phyloP scores from a whole-genome alignment of 1,139 yeast species.

The Diutina ranongensis region DNA sequence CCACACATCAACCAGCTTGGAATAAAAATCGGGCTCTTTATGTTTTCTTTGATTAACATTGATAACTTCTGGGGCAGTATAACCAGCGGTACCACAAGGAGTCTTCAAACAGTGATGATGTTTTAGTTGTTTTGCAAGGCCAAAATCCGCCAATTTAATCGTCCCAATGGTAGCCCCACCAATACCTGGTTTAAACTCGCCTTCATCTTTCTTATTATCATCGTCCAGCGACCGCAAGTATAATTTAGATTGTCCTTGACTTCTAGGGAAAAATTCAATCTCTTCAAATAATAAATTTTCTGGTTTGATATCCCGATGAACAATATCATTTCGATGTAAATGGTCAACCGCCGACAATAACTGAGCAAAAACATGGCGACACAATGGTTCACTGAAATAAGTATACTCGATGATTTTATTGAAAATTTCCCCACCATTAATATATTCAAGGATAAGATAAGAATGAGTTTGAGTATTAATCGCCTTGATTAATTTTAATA shows the following conservation, averaged over 20 bases:
- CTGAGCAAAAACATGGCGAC: slow-evolving; percentile 78
- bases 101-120: slow-evolving; percentile 44
- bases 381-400: slow-evolving; percentile 75
- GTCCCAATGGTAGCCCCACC: slow-evolving; percentile 90
- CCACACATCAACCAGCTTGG: slow-evolving; percentile 93
- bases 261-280: slow-evolving; percentile 34
- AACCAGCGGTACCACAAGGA: slow-evolving; percentile 76
- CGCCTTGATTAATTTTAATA: slow-evolving; percentile 62
- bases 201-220: slow-evolving; percentile 72
- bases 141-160: slow-evolving; percentile 87
- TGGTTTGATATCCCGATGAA: slow-evolving; percentile 92
- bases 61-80: slow-evolving; percentile 92
- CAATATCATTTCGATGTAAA: slow-evolving; percentile 78
- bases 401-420: slow-evolving; percentile 88
- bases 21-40: slow-evolving; percentile 62
- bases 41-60: slow-evolving; percentile 13
- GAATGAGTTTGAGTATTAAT: slow-evolving; percentile 45
- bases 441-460: slow-evolving; percentile 73
- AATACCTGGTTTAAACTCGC: slow-evolving; percentile 57
- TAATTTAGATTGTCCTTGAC: slow-evolving; percentile 22
- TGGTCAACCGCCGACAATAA: slow-evolving; percentile 74
- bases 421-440: slow-evolving; percentile 91
- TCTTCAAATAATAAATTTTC: slow-evolving; percentile 69
- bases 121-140: slow-evolving; percentile 75
- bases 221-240: slow-evolving; percentile 65